A percentile compares a stretch with the other conserved stretches of the same genome.
phyloP scores from a whole-genome alignment of 768 basidiomycete species.

The Chalciporus piperatus region DNA sequence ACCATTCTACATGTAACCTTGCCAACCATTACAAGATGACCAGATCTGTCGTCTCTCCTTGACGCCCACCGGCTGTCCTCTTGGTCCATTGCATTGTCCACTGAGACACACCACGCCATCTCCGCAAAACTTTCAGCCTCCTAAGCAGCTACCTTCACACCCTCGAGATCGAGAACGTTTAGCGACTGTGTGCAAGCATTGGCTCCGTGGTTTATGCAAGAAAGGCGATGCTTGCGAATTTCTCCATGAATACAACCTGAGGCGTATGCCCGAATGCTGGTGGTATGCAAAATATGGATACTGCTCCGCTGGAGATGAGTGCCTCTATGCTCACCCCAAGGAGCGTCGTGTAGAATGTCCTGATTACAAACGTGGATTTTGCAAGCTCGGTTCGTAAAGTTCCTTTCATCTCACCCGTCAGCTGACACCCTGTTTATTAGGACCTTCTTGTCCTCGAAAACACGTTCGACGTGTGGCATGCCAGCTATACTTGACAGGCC shows the following conservation, averaged over 20 bases:
- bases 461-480: slow-evolving; percentile 91
- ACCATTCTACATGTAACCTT: not conserved
- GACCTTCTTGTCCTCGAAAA: slow-evolving; percentile 86
- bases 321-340: slow-evolving; percentile 93
- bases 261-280: slow-evolving; percentile 99
- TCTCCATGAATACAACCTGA: slow-evolving; percentile 96
- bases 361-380: slow-evolving; percentile 95
- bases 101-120: slow-evolving; percentile 90
- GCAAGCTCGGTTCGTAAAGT: slow-evolving; percentile 71
- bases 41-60: slow-evolving; percentile 90
- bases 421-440: slow-evolving; percentile 37
- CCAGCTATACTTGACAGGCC: slow-evolving; percentile 86
- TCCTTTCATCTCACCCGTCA: not conserved
- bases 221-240: slow-evolving; percentile 98
- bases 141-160: slow-evolving; percentile 77
- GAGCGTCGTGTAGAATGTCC: slow-evolving; percentile 91
- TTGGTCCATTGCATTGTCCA: slow-evolving; percentile 90
- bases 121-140: slow-evolving; percentile 83
- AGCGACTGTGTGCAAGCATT: slow-evolving; percentile 97
- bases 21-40: slow-evolving; percentile 55
- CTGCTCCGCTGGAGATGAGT: slow-evolving; percentile 96
- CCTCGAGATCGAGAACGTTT: slow-evolving; percentile 80
- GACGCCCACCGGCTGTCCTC: slow-evolving; percentile 81
- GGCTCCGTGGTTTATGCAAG: slow-evolving; percentile 96
- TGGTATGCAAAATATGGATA: slow-evolving; percentile 99